phyloP scores from a whole-genome alignment of 2,329 filamentous ascomycete species.

The Colletotrichum caudatum region DNA sequence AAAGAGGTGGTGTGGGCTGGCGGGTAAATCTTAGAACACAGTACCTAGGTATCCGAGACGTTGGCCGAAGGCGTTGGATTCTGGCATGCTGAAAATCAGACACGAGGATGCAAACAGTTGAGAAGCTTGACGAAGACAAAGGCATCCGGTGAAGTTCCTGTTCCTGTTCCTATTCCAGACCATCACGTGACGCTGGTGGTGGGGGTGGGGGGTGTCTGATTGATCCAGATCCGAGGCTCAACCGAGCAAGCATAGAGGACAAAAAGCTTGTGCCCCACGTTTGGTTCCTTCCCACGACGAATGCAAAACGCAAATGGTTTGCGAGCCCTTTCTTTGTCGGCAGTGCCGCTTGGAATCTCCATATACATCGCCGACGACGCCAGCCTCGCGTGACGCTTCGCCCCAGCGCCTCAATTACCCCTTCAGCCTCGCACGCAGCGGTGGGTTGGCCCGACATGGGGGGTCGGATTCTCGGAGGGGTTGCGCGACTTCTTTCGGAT shows the following conservation, averaged over 20 bases:
- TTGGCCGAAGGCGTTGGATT: neutral
- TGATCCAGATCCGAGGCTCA: constrained; percentile 32
- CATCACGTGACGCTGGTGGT: constrained; percentile 14
- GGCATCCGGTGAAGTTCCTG: too few relatives aligned
- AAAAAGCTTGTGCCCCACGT: constrained; percentile 3
- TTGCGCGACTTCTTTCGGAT: constrained; percentile 18
- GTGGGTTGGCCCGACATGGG: neutral
- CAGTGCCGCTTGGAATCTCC: neutral
- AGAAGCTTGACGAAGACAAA: neutral
- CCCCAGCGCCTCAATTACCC: too few relatives aligned
- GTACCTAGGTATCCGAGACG: neutral
- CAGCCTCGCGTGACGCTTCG: neutral
- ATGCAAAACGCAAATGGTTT: neutral
- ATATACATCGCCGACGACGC: neutral
- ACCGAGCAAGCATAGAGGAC: constrained; percentile 7
- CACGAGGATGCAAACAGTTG: neutral
- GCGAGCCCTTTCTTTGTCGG: too few relatives aligned
- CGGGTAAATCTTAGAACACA: neutral
- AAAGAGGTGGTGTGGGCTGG: too few relatives aligned
- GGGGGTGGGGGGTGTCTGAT: too few relatives aligned
- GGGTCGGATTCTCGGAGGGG: constrained; percentile 15
- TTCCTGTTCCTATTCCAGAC: too few relatives aligned
- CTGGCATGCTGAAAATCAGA: neutral
- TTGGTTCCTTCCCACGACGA: constrained; percentile 32
- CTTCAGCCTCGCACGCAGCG: neutral